Conservation (phyloP, 2,329 filamentous ascomycete genomes). For the Onygena corvina region DNA sequence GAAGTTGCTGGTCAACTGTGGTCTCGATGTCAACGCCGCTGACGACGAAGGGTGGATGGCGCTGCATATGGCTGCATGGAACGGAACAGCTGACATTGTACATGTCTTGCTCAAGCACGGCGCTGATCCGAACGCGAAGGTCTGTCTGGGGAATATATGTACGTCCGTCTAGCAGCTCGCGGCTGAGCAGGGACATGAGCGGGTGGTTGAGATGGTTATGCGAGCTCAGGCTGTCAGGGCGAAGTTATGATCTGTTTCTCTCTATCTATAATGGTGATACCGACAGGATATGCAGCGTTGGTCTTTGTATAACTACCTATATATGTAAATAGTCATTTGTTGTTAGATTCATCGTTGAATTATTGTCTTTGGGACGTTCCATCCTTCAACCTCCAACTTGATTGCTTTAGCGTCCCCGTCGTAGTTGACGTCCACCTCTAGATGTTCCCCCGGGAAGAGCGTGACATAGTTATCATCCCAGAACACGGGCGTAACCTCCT, state of each 20-base stretch:
- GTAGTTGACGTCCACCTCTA: constrained; percentile 30
- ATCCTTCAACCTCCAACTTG: constrained; percentile 8
- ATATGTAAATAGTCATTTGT: not conserved
- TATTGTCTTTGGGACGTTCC: constrained; percentile 8
- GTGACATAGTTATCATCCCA: constrained; percentile 56
- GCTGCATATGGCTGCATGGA: constrained; percentile 6
- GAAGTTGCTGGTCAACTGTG: not conserved
- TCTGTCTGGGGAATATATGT: not conserved
- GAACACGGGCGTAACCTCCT: constrained; percentile 40
- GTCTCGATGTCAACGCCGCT: not conserved
- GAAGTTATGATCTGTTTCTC: too few relatives aligned
- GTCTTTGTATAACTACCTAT: too few relatives aligned
- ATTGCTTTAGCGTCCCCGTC: not conserved
- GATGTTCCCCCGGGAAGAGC: constrained; percentile 45
- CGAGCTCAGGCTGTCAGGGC: not conserved
- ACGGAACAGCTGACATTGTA: not conserved
- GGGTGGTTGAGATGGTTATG: constrained; percentile 8
- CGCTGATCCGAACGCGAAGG: constrained; percentile 5
- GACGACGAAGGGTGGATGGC: constrained; percentile 9
- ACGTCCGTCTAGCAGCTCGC: constrained; percentile 2
- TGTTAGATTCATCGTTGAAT: not conserved
- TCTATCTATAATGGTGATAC: too few relatives aligned
- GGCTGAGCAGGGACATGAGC: constrained; percentile 2
- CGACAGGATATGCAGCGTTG: too few relatives aligned
- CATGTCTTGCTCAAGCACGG: not conserved